Evolutionary conservation across 1,284 basidiomycete genomes (phyloP).

Genomic region (Ganoderma meredithae): DNA sequence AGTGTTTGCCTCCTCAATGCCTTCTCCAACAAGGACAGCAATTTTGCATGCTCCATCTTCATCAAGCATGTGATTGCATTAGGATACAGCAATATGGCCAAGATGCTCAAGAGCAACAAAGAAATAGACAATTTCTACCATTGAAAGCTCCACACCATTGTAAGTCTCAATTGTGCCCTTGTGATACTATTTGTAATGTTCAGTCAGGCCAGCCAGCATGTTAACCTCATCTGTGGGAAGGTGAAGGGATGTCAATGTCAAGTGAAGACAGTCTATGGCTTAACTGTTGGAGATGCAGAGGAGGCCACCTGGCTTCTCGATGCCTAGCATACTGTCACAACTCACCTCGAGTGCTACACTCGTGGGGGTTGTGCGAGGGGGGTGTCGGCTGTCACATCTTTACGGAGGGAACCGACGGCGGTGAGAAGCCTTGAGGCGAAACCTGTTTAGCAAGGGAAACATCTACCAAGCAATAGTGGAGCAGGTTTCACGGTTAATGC

Average conservation of each 20-base stretch:
- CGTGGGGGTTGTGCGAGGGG: no score
- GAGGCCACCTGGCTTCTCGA: background rate
- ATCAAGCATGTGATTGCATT: background rate
- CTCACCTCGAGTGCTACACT: no score
- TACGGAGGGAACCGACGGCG: no score
- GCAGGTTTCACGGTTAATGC: no score
- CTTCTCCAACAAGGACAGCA: background rate
- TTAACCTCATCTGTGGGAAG: background rate
- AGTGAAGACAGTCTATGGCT: background rate
- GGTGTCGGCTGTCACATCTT: no score
- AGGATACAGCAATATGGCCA: background rate
- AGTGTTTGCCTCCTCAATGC: background rate
- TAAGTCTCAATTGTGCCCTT: background rate
- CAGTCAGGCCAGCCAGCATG: background rate
- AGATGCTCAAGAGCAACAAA: constrained; percentile 1
- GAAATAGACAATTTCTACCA: background rate
- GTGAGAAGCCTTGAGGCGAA: no score
- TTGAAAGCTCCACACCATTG: background rate
- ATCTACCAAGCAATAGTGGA: no score
- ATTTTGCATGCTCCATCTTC: background rate
- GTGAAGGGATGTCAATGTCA: background rate
- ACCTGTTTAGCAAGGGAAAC: no score
- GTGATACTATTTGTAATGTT: background rate
- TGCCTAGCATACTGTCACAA: no score
- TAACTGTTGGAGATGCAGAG: background rate